phyloP scores from a whole-genome alignment of 306 rosid genomes.

The Begonia peltatifolia region DNA sequence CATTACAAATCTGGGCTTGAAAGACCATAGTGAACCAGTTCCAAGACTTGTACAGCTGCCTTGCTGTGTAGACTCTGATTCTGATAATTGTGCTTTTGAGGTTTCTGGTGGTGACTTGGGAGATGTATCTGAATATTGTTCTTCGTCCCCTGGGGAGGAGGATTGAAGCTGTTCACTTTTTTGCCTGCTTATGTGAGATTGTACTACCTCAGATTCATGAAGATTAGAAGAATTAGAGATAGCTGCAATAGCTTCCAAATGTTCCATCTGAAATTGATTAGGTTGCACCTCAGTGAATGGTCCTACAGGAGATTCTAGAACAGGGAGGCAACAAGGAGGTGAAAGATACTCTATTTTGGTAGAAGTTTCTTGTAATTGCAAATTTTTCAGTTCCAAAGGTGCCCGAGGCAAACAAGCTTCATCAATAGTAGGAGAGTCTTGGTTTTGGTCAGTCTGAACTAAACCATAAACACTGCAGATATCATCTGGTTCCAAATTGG shows the following conservation, averaged over 20 bases:
- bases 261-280: slow-evolving; percentile 18
- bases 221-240: slow-evolving; percentile 18
- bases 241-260: slow-evolving; percentile 10
- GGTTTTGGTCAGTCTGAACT: slow-evolving; percentile 16
- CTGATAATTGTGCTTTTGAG: slow-evolving; percentile 18
- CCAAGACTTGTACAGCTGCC: slow-evolving; percentile 9
- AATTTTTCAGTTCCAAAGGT: slow-evolving; percentile 19
- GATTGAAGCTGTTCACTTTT: slow-evolving; percentile 13
- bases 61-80: slow-evolving; percentile 16
- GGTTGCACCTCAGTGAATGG: slow-evolving; percentile 19
- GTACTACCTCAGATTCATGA: slow-evolving; percentile 25
- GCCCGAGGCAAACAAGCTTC: slow-evolving; percentile 19
- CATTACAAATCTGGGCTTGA: slow-evolving; percentile 21
- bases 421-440: slow-evolving; percentile 9
- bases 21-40: slow-evolving; percentile 21
- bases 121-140: slow-evolving; percentile 18
- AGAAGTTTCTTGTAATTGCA: slow-evolving; percentile 18
- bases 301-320: slow-evolving; percentile 20
- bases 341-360: slow-evolving; percentile 11
- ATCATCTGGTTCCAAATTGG: slow-evolving; percentile 14
- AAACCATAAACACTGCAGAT: slow-evolving; percentile 14
- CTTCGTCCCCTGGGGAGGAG: slow-evolving; percentile 17
- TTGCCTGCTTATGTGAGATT: slow-evolving; percentile 1
- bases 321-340: slow-evolving; percentile 21
- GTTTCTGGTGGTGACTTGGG: slow-evolving; percentile 19